These are phyloP conservation scores for Starmerella apis DNA, from an alignment of 805 yeast species.

Conservation along the genomic window DNA sequence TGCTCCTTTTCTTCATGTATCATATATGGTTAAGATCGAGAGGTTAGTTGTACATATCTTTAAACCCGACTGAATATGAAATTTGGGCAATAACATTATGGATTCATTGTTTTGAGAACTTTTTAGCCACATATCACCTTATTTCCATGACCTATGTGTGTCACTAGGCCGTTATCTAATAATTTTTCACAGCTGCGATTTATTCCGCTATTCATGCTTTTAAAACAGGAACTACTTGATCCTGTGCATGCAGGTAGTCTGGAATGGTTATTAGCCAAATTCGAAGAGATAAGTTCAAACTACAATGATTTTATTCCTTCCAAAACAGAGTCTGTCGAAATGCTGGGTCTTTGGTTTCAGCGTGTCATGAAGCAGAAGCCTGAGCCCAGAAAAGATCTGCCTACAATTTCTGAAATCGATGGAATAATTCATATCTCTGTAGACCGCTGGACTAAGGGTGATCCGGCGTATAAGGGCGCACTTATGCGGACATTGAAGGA, in stretches of 20 bases:
- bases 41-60: too few relatives aligned
- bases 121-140: too few relatives aligned
- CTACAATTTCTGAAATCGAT: not conserved
- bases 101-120: too few relatives aligned
- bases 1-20: too few relatives aligned
- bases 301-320: not conserved
- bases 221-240: slow-evolving; percentile 5
- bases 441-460: slow-evolving; percentile 18
- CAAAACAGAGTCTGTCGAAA: slow-evolving; percentile 9
- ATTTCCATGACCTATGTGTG: not conserved
- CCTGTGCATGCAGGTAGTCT: not conserved
- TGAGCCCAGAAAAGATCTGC: not conserved
- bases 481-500: slow-evolving; percentile 5
- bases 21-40: too few relatives aligned
- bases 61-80: too few relatives aligned
- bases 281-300: not conserved
- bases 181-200: not conserved
- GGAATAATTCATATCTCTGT: slow-evolving; percentile 2
- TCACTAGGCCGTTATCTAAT: not conserved
- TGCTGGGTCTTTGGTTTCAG: slow-evolving; percentile 12
- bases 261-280: not conserved
- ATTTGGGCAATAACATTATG: too few relatives aligned
- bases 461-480: slow-evolving; percentile 12
- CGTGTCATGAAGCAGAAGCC: not conserved
- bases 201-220: not conserved